A percentile compares a stretch with the other conserved stretches of the same genome.
These are phyloP conservation scores for Saccharomyces paradoxus DNA, from an alignment of 805 yeast species.

Conservation along the genomic window DNA sequence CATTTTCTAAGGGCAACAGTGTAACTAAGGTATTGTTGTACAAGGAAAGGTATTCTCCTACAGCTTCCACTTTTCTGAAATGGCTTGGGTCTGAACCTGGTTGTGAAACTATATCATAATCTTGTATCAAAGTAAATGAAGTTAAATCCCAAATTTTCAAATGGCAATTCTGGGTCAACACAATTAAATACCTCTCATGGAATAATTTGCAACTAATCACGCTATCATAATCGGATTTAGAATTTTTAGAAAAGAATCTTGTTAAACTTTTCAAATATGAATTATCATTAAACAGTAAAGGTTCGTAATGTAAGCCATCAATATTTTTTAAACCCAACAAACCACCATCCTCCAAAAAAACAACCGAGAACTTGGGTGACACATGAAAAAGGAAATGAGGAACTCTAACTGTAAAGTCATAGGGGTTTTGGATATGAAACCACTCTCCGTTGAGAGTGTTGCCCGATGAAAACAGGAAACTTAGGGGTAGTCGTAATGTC, in stretches of 20 bases:
- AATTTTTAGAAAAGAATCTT: conserved; percentile 16
- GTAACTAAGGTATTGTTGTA: conserved; percentile 29
- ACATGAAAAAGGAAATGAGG: conserved; percentile 49
- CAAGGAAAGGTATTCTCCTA: conserved; percentile 33
- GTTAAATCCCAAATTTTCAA: conserved; percentile 27
- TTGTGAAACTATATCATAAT: conserved; percentile 14
- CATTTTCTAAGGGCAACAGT: conserved; percentile 38
- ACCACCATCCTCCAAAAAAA: conserved; percentile 72
- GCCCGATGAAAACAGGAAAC: conserved; percentile 12
- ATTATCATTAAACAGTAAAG: conserved; percentile 48
- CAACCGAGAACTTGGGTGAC: conserved; percentile 39
- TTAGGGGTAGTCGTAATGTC: conserved; percentile 18
- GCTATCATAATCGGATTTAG: conserved; percentile 9
- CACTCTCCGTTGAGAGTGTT: conserved; percentile 34
- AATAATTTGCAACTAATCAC: conserved; percentile 18
- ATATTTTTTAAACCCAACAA: conserved; percentile 43
- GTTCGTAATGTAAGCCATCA: conserved; percentile 29
- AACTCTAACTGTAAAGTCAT: conserved; percentile 47
- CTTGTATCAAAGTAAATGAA: conserved; percentile 11
- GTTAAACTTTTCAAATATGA: conserved; percentile 36
- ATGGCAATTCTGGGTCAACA: conserved; percentile 22
- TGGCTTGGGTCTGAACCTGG: conserved; percentile 9
- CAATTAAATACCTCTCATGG: conserved; percentile 15
- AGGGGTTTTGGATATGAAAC: conserved; percentile 64
- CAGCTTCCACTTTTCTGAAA: conserved; percentile 14